Conservation (phyloP, 257 asterid genomes). For the Euphrasia confusa region DNA sequence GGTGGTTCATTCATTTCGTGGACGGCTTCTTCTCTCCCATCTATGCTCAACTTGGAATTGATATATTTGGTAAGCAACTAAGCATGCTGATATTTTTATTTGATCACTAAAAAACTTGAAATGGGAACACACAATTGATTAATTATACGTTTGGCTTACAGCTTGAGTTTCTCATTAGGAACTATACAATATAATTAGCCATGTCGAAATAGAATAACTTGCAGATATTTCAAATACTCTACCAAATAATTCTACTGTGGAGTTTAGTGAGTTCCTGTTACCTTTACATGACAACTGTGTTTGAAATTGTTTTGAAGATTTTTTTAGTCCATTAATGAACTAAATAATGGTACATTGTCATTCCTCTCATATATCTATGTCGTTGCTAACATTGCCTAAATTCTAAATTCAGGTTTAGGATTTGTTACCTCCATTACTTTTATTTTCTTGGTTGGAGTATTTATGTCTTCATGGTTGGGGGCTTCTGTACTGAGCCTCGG, state of each 20-base stretch:
- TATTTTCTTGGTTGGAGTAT: slow-evolving; percentile 74
- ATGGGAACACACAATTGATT: slow-evolving; percentile 5
- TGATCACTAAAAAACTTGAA: slow-evolving; percentile 12
- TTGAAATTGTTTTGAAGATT: slow-evolving; percentile 9
- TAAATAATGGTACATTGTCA: slow-evolving; percentile 1
- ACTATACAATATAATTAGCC: background rate
- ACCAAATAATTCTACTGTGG: background rate
- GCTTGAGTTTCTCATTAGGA: slow-evolving; percentile 5
- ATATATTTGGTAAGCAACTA: slow-evolving; percentile 71
- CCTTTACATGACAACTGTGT: background rate
- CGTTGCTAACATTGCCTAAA: slow-evolving; percentile 17
- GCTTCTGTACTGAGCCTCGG: slow-evolving; percentile 66
- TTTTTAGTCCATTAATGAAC: slow-evolving; percentile 5
- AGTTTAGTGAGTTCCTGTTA: slow-evolving; percentile 2
- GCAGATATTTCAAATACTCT: slow-evolving; percentile 5
- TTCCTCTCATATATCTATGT: slow-evolving; percentile 16
- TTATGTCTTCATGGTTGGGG: slow-evolving; percentile 84
- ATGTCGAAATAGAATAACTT: background rate
- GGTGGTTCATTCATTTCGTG: slow-evolving; percentile 83
- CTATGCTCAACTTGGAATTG: slow-evolving; percentile 58
- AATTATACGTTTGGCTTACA: slow-evolving; percentile 8
- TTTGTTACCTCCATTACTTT: slow-evolving; percentile 67
- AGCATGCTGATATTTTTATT: slow-evolving; percentile 27
- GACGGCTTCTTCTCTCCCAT: slow-evolving; percentile 77
- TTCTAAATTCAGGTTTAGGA: slow-evolving; percentile 56